A percentile compares a stretch with the other conserved stretches of the same genome.
phyloP scores from a whole-genome alignment of 2,329 filamentous ascomycete genomes.

The Gaeumannomyces tritici region DNA sequence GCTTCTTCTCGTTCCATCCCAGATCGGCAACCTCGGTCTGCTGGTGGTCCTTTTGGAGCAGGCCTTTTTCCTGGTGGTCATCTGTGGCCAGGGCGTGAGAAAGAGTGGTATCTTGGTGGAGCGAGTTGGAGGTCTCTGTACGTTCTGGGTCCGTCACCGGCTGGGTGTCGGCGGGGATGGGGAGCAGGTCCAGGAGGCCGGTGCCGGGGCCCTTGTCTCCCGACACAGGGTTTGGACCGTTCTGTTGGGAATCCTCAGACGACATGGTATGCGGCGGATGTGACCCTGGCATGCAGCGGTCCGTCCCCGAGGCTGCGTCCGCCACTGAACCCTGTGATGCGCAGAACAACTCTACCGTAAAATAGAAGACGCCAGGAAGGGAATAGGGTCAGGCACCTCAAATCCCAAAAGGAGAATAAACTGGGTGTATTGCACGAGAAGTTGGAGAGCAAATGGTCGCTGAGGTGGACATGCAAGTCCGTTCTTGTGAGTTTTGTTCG shows the following conservation, averaged over 20 bases:
- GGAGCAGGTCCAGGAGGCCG: constrained; percentile 20
- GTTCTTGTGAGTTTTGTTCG: neutral
- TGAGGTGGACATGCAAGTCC: no score
- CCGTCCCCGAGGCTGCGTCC: neutral
- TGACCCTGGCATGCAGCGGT: neutral
- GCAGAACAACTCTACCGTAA: neutral
- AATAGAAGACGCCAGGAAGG: neutral
- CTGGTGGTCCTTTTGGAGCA: constrained; percentile 35
- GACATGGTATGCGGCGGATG: neutral
- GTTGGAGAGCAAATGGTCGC: no score
- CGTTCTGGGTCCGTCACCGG: constrained; percentile 18
- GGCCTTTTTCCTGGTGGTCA: constrained; percentile 31
- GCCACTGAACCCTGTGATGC: no score
- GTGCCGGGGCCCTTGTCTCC: constrained; percentile 13
- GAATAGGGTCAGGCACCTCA: neutral
- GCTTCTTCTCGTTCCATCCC: constrained; percentile 57
- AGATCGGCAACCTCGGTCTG: constrained; percentile 51
- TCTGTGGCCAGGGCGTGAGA: constrained; percentile 33
- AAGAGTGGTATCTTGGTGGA: constrained; percentile 14
- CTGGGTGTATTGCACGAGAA: no score
- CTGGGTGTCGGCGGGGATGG: constrained; percentile 19
- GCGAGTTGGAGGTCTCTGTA: constrained; percentile 7
- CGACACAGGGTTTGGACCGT: constrained; percentile 6
- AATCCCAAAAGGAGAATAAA: no score
- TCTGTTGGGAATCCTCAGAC: neutral